A percentile compares a stretch with the other conserved stretches of the same genome.
phyloP scores from a whole-genome alignment of 164 flowering plant genomes.

The Tinospora cordifolia region DNA sequence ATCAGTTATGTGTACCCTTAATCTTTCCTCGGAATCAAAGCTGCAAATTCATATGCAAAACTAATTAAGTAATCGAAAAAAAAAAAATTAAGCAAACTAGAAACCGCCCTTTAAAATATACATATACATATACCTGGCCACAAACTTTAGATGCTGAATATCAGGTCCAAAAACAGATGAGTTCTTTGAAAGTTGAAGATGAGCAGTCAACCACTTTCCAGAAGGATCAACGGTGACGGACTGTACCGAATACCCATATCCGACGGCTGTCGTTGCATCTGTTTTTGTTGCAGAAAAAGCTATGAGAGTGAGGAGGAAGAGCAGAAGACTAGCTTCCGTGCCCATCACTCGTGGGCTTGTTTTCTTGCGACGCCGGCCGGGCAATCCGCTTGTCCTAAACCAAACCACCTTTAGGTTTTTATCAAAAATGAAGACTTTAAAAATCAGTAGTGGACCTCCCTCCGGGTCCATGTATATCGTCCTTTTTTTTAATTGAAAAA shows the following conservation, averaged over 20 bases:
- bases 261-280: slow-evolving; percentile 15
- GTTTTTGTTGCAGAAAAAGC: neutral
- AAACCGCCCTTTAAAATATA: no score
- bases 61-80: neutral
- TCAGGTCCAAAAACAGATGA: slow-evolving; percentile 42
- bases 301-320: neutral
- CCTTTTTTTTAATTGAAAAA: no score
- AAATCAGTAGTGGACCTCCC: no score
- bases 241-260: slow-evolving; percentile 34
- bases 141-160: slow-evolving; percentile 30
- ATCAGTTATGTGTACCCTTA: slow-evolving; percentile 57
- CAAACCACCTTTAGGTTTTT: no score
- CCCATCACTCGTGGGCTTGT: no score
- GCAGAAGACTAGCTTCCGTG: no score
- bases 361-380: no score
- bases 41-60: slow-evolving; percentile 22
- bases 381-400: no score
- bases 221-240: slow-evolving; percentile 19
- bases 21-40: slow-evolving; percentile 43
- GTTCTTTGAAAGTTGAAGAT: slow-evolving; percentile 21
- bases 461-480: no score
- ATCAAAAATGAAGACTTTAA: no score
- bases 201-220: slow-evolving; percentile 28
- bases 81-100: neutral
- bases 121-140: slow-evolving; percentile 46